A percentile compares a stretch with the other conserved stretches of the same genome.
Conservation (phyloP, 805 yeast genomes). For the Candida ficus region DNA sequence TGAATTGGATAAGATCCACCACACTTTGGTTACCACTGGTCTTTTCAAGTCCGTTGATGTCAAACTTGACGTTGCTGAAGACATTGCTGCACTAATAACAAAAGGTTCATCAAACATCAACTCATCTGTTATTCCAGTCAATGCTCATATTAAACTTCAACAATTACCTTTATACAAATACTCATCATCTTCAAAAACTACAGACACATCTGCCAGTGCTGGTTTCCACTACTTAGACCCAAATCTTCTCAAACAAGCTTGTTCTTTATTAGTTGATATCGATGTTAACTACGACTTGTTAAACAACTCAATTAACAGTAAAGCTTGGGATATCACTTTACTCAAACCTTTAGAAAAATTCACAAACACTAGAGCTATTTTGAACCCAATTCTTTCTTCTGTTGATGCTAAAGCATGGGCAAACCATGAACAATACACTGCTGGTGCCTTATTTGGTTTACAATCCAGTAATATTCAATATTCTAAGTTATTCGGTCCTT, state of each 20-base stretch:
- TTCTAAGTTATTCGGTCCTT: conserved; percentile 14
- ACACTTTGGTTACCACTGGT: conserved; percentile 37
- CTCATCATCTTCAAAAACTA: conserved; percentile 30
- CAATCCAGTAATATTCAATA: conserved; percentile 29
- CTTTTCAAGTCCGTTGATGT: conserved; percentile 38
- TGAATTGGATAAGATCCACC: conserved; percentile 28
- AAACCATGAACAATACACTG: conserved; percentile 44
- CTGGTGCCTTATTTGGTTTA: conserved; percentile 46
- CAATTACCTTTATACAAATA: conserved; percentile 29
- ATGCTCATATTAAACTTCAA: conserved; percentile 36
- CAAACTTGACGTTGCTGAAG: conserved; percentile 35
- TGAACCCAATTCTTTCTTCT: conserved; percentile 42
- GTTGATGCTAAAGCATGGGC: conserved; percentile 44
- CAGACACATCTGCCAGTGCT: conserved; percentile 30
- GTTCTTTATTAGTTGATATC: conserved; percentile 40
- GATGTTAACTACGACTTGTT: conserved; percentile 45
- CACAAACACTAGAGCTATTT: conserved; percentile 42
- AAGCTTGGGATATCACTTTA: conserved; percentile 43
- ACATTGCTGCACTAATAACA: conserved; percentile 9
- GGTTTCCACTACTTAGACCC: conserved; percentile 33
- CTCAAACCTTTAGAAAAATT: conserved; percentile 40
- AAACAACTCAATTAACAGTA: conserved; percentile 38
- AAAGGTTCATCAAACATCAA: conserved; percentile 4
- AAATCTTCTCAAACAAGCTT: conserved; percentile 58
- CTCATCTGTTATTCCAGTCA: conserved; percentile 32